Base-by-base conservation (phyloP, 2,329 filamentous ascomycete genomes). In the Tolypocladium pustulatum region DNA sequence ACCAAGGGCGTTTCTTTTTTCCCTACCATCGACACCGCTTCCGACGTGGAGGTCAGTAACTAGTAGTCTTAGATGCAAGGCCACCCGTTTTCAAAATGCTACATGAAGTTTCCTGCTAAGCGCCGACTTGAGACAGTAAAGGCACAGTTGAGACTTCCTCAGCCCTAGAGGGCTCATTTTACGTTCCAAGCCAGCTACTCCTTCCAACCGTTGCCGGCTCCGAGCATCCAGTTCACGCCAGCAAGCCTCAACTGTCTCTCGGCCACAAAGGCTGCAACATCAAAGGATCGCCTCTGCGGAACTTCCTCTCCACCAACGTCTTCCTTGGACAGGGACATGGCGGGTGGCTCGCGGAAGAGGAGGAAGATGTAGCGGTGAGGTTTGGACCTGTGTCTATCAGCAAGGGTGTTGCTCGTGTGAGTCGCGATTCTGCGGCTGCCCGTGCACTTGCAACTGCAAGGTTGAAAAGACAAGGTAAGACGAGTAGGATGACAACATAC, bases 251-350 rank as follows among this genome's bases (percentile, higher is more conserved):
- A 64, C 0, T 70, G 64, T 52, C 77, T 65, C 61, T 69, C 71
- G 51, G 69, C 65, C 1, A 74, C 71, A 58, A 77, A 78, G 36
- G 69, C 70, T 0, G 66, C 69, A 0, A 72, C 68, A 55, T 74
- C 69, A 60, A 79, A 79, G 0, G 72, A 75, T 10, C 76, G 70
- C 55, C 77, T 67, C 59, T 78, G 70, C 9, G 73, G 71, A 56
- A 78, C 78, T 59, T 78, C 76, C 58, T 79, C 76, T 0, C 75
- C 77, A 2, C 75, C 76, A 13, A 76, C 73, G n/a, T 78, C 74
- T 2, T 72, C 72, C 56, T 76, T 75, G 15, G 63, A 61, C 2
- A 78, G 63, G 0, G 63, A 61, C 7, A 76, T 62, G 5, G 63
- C 67, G 2, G 64, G 58, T 0, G 75, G 74, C 61, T 78, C 75